Evolutionary conservation across 441 rosid genomes (phyloP).

Genomic region (Jatropha multifida): DNA sequence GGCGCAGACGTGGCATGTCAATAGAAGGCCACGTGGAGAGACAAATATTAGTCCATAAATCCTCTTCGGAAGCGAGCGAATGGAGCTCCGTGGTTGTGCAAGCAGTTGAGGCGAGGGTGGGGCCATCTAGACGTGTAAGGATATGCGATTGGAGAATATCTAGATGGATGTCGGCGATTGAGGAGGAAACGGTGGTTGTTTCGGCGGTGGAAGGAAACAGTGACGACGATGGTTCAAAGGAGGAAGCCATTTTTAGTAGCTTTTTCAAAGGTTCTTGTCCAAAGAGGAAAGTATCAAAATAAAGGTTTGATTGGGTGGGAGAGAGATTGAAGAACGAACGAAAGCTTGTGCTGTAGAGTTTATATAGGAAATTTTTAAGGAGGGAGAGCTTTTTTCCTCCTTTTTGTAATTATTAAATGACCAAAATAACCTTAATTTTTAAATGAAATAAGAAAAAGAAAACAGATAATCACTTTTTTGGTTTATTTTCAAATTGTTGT

Average conservation of each 20-base stretch:
- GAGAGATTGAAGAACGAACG: not conserved
- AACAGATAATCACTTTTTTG: no score
- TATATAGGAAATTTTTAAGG: not conserved
- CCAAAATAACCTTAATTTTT: not conserved
- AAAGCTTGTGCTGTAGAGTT: not conserved
- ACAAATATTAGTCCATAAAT: slow-evolving; percentile 59
- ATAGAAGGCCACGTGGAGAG: slow-evolving; percentile 73
- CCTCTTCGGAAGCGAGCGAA: slow-evolving; percentile 41
- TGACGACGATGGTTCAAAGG: not conserved
- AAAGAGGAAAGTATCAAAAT: not conserved
- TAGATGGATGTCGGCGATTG: slow-evolving; percentile 41
- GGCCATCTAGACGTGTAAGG: slow-evolving; percentile 66
- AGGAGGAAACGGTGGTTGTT: slow-evolving; percentile 6
- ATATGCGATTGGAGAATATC: slow-evolving; percentile 61
- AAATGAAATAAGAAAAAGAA: no score
- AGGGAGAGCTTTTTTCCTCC: not conserved
- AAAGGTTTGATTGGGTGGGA: not conserved
- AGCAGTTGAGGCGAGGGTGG: slow-evolving; percentile 56
- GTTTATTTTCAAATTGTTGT: no score
- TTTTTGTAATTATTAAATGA: not conserved
- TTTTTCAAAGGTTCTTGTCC: not conserved
- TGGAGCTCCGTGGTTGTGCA: slow-evolving; percentile 52
- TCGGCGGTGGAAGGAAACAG: slow-evolving; percentile 10
- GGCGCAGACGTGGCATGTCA: slow-evolving; percentile 30
- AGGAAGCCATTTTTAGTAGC: not conserved